Base-by-base conservation (phyloP, 805 yeast genomes). In the Lipomyces mesembrius region DNA sequence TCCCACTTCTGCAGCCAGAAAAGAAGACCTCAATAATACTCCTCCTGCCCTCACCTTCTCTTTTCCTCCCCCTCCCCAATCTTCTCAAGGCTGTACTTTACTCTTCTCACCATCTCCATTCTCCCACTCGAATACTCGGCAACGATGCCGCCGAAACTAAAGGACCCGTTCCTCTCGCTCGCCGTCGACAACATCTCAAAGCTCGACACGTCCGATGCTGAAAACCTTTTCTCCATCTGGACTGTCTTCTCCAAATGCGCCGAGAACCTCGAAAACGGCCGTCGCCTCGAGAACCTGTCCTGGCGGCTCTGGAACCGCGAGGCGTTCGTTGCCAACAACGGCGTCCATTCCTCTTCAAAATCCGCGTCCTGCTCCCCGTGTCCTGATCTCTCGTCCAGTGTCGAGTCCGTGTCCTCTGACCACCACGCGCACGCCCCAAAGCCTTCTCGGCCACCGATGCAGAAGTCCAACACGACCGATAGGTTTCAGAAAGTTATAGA, bases 231-330 rank as follows among this genome's bases (percentile, higher is more conserved):
- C 61, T 70, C 77, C 55, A 64, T 77, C 69, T 77, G 79, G 79
- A 73, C 76, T 17, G 78, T 76, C 57, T 75, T 77, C 61, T 71
- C 79, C 52, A 77, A 77, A 58, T 77, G 80, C 68, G 73, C 78
- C n/a, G 74, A 76, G 69, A 67, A 69, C 58, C 68, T 78, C 32
- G 79, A 77, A 51, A 77, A 78, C 65, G 80, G 80, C 51, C 68
- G 78, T n/a, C 74, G 80, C 2, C 70, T 78, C n/a, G 80, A 78
- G 65, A 78, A 78, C 69, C 68, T 78, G 66, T 75, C 79, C n/a
- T 78, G 80, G 80, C 67, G 80, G 9, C 71, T 78, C 60, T 77
- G 79, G 79, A 77, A 75, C 62, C 68, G 77, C 60, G 78, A 75
- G 58, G 66, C 70, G 27, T 34, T 39, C 32, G 32, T 55, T 54